These are phyloP conservation scores for Pisolithus orientalis DNA, from an alignment of 768 basidiomycete genomes.

Conservation along the genomic window DNA sequence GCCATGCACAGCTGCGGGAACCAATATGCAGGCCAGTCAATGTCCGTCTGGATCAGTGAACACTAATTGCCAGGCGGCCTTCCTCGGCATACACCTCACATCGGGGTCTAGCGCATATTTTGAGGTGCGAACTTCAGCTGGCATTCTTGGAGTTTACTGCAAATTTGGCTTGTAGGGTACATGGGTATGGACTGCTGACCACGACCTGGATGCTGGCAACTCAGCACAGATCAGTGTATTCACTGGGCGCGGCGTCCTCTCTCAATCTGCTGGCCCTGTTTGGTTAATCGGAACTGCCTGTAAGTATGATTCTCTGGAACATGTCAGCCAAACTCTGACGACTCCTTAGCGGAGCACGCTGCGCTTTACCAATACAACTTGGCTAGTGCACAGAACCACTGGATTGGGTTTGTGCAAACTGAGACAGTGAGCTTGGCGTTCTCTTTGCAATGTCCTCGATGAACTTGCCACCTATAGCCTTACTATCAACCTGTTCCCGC, in stretches of 20 bases:
- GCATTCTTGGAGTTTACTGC: not conserved
- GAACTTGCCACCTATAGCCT: conserved; percentile 38
- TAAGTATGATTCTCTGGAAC: conserved; percentile 15
- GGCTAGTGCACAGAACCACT: conserved; percentile 57
- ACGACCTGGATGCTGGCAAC: conserved; percentile 54
- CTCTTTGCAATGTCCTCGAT: not conserved
- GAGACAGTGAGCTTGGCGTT: conserved; percentile 48
- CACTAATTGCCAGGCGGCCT: conserved; percentile 43
- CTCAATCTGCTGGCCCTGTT: conserved; percentile 68
- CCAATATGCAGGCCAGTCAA: conserved; percentile 18
- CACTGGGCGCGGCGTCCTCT: conserved; percentile 64
- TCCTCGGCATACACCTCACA: conserved; percentile 32
- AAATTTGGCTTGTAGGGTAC: conserved; percentile 37
- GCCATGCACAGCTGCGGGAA: conserved; percentile 15
- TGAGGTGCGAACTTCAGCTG: conserved; percentile 36
- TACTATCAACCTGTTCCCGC: conserved; percentile 61
- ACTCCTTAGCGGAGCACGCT: conserved; percentile 54
- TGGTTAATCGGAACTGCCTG: conserved; percentile 69
- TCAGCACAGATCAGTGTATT: conserved; percentile 47
- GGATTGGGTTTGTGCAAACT: conserved; percentile 67
- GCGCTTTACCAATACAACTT: conserved; percentile 65
- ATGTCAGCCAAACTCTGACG: not conserved
- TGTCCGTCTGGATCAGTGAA: conserved; percentile 28
- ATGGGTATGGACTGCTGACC: conserved; percentile 78
- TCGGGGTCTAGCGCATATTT: conserved; percentile 50